These are phyloP conservation scores for Neocallimastix lanati DNA, from an alignment of 192 early-diverging fungal genomes.

Conservation along the genomic window DNA sequence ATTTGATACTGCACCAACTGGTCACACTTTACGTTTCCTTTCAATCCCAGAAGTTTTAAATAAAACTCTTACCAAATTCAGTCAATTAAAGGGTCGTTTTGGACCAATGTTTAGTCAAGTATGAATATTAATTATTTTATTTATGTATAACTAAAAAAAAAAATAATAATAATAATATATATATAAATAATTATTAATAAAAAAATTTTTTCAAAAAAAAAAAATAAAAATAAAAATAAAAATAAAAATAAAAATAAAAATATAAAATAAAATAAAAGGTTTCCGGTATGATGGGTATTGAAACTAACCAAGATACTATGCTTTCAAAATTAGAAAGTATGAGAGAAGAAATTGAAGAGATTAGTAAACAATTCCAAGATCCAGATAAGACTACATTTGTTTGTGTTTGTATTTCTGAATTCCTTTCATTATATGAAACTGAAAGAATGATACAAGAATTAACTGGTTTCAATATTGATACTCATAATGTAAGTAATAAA, in stretches of 20 bases:
- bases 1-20: constrained; percentile 98
- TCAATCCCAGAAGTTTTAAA: constrained; percentile 94
- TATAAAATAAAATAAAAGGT: neutral
- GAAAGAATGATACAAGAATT: constrained; percentile 99
- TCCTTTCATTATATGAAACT: constrained; percentile 97
- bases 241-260: neutral
- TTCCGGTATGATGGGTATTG: constrained; percentile 64
- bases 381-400: constrained; percentile 98
- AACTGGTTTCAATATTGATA: constrained; percentile 91
- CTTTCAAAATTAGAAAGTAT: constrained; percentile 90
- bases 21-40: constrained; percentile 95
- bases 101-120: constrained; percentile 89
- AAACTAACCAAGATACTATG: constrained; percentile 79
- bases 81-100: constrained; percentile 75
- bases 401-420: constrained; percentile 98
- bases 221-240: neutral
- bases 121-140: too few relatives aligned
- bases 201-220: neutral
- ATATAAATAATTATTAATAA: too few relatives aligned
- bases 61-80: constrained; percentile 92
- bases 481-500: constrained; percentile 62
- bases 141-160: too few relatives aligned
- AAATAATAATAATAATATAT: too few relatives aligned
- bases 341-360: constrained; percentile 89
- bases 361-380: constrained; percentile 98